phyloP scores from a whole-genome alignment of 2,329 filamentous ascomycete genomes.

The Sclerotinia trifoliorum region DNA sequence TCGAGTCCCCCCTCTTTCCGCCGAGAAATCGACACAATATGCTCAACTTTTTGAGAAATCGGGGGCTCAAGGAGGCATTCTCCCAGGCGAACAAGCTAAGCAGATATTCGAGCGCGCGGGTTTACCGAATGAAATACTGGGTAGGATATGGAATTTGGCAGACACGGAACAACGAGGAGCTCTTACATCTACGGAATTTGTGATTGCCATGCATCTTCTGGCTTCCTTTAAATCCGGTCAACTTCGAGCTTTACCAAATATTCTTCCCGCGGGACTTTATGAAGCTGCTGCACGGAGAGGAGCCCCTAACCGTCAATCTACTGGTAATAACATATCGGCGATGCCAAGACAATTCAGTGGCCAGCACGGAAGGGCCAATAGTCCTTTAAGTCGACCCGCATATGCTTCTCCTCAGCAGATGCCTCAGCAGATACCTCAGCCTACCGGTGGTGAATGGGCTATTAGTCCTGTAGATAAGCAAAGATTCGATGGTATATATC shows the following conservation, averaged over 20 bases:
- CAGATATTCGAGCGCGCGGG: constrained; percentile 93
- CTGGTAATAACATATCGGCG: constrained; percentile 54
- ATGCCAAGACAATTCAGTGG: constrained; percentile 85
- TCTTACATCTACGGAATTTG: constrained; percentile 85
- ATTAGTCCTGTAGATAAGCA: constrained; percentile 80
- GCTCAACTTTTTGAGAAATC: constrained; percentile 88
- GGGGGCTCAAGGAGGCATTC: constrained; percentile 69
- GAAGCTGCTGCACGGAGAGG: constrained; percentile 77
- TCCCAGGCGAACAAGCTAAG: constrained; percentile 84
- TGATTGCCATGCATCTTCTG: constrained; percentile 96
- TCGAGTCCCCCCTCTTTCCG: constrained; percentile 82
- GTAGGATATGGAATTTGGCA: constrained; percentile 93
- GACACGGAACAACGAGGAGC: constrained; percentile 91
- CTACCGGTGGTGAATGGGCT: constrained; percentile 68
- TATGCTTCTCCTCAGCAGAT: constrained; percentile 43
- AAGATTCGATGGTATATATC: constrained; percentile 84
- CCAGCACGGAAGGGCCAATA: constrained; percentile 56
- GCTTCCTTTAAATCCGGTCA: constrained; percentile 85
- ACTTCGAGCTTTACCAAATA: constrained; percentile 74
- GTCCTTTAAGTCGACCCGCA: constrained; percentile 54
- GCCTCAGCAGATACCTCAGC: constrained; percentile 39
- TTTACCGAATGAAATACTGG: constrained; percentile 83
- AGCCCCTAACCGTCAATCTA: constrained; percentile 45
- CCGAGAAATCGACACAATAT: constrained; percentile 89
- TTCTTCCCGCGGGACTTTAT: constrained; percentile 81